Base-by-base conservation (phyloP, 2,329 filamentous ascomycete species). In the Sclerotinia nivalis region DNA sequence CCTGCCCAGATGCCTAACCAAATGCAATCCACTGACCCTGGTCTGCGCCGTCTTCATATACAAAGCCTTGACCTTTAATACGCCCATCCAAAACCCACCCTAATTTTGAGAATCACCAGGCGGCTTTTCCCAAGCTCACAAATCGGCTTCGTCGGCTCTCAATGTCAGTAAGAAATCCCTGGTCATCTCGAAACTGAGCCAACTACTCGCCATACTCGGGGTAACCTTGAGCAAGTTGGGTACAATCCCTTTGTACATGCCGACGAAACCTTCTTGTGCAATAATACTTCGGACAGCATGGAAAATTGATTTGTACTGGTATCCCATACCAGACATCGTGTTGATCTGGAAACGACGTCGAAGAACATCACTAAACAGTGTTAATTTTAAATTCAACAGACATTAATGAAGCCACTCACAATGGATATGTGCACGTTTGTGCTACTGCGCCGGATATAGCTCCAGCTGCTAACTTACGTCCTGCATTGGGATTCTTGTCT, bases 241-340 rank as follows among this genome's bases (percentile, higher is more conserved):
- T 22, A 94, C 88, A 74, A 99, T 95, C 69, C 96, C 96, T 81
- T 98, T 99, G 85, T 98, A 99, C 56, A 99, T 82, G 65, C 96
- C 96, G 71, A 85, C 85, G 68, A 95, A 52, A 43, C 96, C 96
- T 82, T 99, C 96, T 76, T 97, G 89, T 60, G 86, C 82, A 68
- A 97, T 80, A 76, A 99, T 99, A 65, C 92, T 88, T 66, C 84
- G 87, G 73, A 99, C 83, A 4, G 96, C 96, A 78, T 97, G 93
- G 72, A 88, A 85, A 56, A 99, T 90, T 9, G 90, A 91, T 77
- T 92, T 93, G 83, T 99, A 99, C 79, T 95, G 89, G 81, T 97
- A 98, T 65, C 96, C 96, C 89, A 99, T 95, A 66, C 96, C 96
- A 61, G 92, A 93, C 96, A 99, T 99, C 68, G 96, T 97, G 82